phyloP scores from a whole-genome alignment of 306 rosid genomes.

The Sphenostylis stenocarpa region DNA sequence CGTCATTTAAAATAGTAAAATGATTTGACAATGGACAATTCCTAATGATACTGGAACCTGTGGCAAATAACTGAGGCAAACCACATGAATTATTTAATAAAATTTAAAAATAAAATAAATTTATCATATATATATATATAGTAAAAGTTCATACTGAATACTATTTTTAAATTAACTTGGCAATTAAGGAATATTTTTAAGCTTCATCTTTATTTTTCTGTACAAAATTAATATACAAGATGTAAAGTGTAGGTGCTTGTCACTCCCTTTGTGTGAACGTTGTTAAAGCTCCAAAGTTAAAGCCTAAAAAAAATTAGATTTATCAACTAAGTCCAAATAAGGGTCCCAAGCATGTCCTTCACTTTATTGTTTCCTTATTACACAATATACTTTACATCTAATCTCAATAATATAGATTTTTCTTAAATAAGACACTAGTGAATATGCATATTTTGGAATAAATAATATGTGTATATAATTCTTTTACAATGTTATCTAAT shows the following conservation, averaged over 20 bases:
- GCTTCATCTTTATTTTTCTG: not conserved
- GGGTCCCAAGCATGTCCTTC: not conserved
- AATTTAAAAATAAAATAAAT: too few species aligned
- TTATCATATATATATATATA: too few species aligned
- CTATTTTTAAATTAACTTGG: not conserved
- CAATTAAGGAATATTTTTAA: not conserved
- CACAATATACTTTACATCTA: not conserved
- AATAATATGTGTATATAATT: too few species aligned
- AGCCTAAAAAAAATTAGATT: not conserved
- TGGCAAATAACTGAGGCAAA: not conserved
- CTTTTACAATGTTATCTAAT: not conserved
- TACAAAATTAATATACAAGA: not conserved
- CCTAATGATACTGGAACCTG: not conserved
- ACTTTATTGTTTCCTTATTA: not conserved
- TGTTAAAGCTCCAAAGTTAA: not conserved
- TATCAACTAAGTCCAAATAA: not conserved
- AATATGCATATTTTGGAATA: not conserved
- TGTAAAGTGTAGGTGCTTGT: not conserved
- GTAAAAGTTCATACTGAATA: too few species aligned
- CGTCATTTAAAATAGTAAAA: not conserved
- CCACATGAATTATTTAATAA: not conserved
- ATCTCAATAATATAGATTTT: not conserved
- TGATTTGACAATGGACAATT: not conserved
- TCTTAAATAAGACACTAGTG: not conserved
- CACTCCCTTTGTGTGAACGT: not conserved